Evolutionary conservation across 148 eudicot genomes (phyloP).

Genomic region (Rhododendron ferrugineum): DNA sequence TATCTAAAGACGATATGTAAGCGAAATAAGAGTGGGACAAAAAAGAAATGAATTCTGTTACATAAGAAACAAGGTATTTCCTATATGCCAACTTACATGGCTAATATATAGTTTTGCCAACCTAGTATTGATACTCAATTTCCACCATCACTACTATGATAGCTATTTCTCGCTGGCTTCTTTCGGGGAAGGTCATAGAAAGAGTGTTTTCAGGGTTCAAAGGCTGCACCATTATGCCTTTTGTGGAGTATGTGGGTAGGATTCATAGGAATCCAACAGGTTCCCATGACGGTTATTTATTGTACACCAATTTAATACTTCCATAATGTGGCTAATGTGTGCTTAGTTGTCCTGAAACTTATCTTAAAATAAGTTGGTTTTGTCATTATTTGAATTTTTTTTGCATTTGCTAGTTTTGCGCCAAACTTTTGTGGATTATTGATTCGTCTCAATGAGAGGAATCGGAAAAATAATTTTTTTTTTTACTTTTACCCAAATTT

Average conservation of each 20-base stretch:
- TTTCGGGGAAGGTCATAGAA: neutral
- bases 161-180: neutral
- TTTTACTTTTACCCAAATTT: too few species aligned
- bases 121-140: neutral
- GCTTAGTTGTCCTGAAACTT: too few species aligned
- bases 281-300: neutral
- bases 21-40: neutral
- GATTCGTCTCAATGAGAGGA: too few species aligned
- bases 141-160: neutral
- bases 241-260: neutral
- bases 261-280: neutral
- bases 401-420: too few species aligned
- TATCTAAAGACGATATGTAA: neutral
- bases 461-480: too few species aligned
- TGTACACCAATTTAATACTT: neutral
- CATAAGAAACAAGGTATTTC: neutral
- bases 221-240: neutral
- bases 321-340: neutral
- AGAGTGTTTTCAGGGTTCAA: neutral
- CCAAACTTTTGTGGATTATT: too few species aligned
- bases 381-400: too few species aligned
- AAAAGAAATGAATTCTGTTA: neutral
- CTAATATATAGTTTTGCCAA: neutral
- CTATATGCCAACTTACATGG: neutral
- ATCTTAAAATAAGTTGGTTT: too few species aligned